phyloP scores from a whole-genome alignment of 2,329 filamentous ascomycete species.

The Fusarium mangiferae region DNA sequence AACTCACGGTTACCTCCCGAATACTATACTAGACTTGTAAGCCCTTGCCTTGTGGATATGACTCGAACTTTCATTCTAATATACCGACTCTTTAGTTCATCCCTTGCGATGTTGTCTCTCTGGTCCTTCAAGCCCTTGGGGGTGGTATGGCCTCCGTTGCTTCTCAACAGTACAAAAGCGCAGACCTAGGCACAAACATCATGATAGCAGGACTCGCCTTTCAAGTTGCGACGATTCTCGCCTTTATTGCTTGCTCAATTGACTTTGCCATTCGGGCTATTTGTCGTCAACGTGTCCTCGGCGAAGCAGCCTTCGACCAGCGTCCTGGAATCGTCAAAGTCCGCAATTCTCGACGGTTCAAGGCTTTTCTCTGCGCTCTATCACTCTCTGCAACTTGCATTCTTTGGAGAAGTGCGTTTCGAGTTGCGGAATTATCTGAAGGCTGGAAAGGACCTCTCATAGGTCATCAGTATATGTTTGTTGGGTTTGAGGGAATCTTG shows the following conservation, averaged over 20 bases:
- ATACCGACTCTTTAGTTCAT: constrained; percentile 60
- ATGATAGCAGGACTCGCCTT: constrained; percentile 72
- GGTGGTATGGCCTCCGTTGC: constrained; percentile 64
- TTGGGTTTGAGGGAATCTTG: constrained; percentile 67
- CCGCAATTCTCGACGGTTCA: constrained; percentile 58
- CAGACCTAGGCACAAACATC: constrained; percentile 63
- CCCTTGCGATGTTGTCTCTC: constrained; percentile 69
- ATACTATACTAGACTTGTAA: constrained; percentile 61
- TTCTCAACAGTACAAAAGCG: constrained; percentile 49
- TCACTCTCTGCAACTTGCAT: constrained; percentile 69
- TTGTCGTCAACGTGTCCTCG: constrained; percentile 49
- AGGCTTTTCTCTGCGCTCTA: constrained; percentile 65
- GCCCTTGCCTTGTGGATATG: constrained; percentile 18
- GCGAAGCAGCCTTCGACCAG: constrained; percentile 51
- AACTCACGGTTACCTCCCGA: constrained; percentile 60
- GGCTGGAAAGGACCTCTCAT: constrained; percentile 72
- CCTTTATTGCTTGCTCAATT: constrained; percentile 62
- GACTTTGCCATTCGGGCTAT: constrained; percentile 62
- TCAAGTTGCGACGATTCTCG: constrained; percentile 67
- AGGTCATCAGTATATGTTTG: constrained; percentile 63
- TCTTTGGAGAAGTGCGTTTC: constrained; percentile 72
- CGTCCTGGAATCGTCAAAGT: constrained; percentile 50
- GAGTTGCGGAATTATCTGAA: constrained; percentile 71
- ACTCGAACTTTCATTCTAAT: neutral
- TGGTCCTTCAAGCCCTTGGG: constrained; percentile 69